Percentiles rank a stretch among this genome's conserved stretches.
Evolutionary conservation across 768 basidiomycete genomes (phyloP).

Genomic region (Chiua virens): DNA sequence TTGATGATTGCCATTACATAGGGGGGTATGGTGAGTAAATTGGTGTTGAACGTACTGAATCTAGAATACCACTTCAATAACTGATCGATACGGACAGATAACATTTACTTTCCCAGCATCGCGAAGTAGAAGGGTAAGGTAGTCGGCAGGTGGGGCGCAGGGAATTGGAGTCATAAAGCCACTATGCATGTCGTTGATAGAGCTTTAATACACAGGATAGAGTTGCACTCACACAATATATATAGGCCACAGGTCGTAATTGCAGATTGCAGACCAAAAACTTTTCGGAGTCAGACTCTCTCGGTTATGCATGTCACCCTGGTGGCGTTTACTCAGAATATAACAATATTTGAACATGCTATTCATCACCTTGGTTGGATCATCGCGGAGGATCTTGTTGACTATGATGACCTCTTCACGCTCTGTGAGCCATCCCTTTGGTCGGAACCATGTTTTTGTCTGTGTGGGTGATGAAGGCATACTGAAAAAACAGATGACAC

Average conservation of each 20-base stretch:
- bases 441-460: slow-evolving; percentile 56
- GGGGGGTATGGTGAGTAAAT: slow-evolving; percentile 59
- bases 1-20: slow-evolving; percentile 50
- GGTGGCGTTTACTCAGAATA: background rate
- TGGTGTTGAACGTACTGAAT: slow-evolving; percentile 59
- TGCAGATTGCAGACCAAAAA: slow-evolving; percentile 53
- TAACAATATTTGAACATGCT: too few species aligned
- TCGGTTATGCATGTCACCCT: slow-evolving; percentile 65
- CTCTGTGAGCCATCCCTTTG: slow-evolving; percentile 64
- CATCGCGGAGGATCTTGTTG: slow-evolving; percentile 58
- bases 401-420: slow-evolving; percentile 62
- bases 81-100: background rate
- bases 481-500: slow-evolving; percentile 53
- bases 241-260: slow-evolving; percentile 67
- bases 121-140: slow-evolving; percentile 60
- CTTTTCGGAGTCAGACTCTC: slow-evolving; percentile 52
- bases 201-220: background rate
- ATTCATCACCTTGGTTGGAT: slow-evolving; percentile 51
- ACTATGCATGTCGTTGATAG: slow-evolving; percentile 23
- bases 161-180: slow-evolving; percentile 57
- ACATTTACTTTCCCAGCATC: slow-evolving; percentile 38
- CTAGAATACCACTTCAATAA: slow-evolving; percentile 26
- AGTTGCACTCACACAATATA: slow-evolving; percentile 44
- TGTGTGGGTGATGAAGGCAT: slow-evolving; percentile 64
- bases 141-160: slow-evolving; percentile 45